Evolutionary conservation across 2,329 filamentous ascomycete species (phyloP), one percentile per base, ranked within the genome.

Genomic region (Paracamarosporium sp.): DNA sequence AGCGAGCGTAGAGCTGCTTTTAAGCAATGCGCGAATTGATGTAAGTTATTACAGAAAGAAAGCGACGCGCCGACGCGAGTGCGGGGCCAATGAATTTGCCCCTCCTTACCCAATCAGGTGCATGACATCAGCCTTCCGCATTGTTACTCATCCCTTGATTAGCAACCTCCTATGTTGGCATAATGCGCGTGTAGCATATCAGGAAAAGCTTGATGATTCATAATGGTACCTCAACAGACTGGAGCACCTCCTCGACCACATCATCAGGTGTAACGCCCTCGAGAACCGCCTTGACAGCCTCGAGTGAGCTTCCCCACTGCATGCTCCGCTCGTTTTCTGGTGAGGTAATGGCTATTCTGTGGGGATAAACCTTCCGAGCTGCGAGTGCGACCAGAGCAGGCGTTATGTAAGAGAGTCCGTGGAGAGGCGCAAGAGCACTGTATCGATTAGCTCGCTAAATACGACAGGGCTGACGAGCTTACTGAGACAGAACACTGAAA

Each of bases 291-390:
- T 85, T 82, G 1, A 97, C 86, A 4, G 90, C 90, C 28, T 84
- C 82, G 0, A 90, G 65, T 52, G 90, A 88, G 74, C 94, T 97
- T 0, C 95, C 95, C 88, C 96, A 99, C 74, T 97, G 92, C 81
- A 97, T 85, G 73, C 93, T 97, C 46, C 93, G 84, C 79, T 98
- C 95, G 56, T 88, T 86, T 60, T 87, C 84, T 1, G 91, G 84
- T 1, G 79, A 77, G 0, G 90, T 86, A 54, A 97, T 84, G 13
- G 85, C 77, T 30, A 99, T 87, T 8, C 93, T 88, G 78, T 99
- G 95, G 17, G 90, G 83, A 71, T 96, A 99, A 24, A 96, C 85
- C 79, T 98, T 98, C 59, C 87, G 87, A 1, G 90, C 88, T 5
- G 95, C 95, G 44, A 99, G 82, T 7, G 84, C 87, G 20, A 97